Conservation (phyloP, 1,284 basidiomycete species). For the Microstroma glucosiphilum region DNA sequence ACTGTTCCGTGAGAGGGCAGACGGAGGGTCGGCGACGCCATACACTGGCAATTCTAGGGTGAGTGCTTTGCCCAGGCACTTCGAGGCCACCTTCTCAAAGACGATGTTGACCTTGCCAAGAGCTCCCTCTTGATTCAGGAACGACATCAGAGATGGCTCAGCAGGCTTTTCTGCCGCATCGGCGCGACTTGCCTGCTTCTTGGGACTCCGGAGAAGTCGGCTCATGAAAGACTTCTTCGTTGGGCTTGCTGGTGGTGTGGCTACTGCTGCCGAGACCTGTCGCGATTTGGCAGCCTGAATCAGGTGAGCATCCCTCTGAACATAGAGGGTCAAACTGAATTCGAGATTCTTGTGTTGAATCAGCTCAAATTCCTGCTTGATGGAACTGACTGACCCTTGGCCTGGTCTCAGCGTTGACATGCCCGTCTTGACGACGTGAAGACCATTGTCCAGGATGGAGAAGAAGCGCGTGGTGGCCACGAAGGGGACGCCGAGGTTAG, state of each 20-base stretch:
- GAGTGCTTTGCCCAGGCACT: conserved; percentile 33
- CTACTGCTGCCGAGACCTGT: background rate
- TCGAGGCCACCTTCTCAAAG: conserved; percentile 33
- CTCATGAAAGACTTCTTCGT: conserved; percentile 28
- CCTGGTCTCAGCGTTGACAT: conserved; percentile 63
- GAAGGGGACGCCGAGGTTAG: conserved; percentile 34
- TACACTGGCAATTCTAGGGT: conserved; percentile 42
- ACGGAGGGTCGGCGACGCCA: conserved; percentile 29
- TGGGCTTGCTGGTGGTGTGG: conserved; percentile 13
- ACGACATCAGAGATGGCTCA: conserved; percentile 35
- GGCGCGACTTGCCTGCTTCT: conserved; percentile 20
- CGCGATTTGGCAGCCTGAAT: conserved; percentile 21
- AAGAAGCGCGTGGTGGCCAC: conserved; percentile 66
- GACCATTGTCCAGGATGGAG: conserved; percentile 92
- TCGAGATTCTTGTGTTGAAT: conserved; percentile 47
- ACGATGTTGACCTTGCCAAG: conserved; percentile 38
- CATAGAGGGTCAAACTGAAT: conserved; percentile 46
- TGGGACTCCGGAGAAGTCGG: conserved; percentile 38
- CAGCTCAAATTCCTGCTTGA: conserved; percentile 84
- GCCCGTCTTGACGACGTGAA: conserved; percentile 90
- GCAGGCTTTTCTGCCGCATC: background rate
- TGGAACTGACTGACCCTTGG: conserved; percentile 57
- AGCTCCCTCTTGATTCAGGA: conserved; percentile 40
- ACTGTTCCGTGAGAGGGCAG: conserved; percentile 22
- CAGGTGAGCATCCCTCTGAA: conserved; percentile 37